These are phyloP conservation scores for Alternaria solani DNA, from an alignment of 2,329 filamentous ascomycete genomes.

Conservation along the genomic window DNA sequence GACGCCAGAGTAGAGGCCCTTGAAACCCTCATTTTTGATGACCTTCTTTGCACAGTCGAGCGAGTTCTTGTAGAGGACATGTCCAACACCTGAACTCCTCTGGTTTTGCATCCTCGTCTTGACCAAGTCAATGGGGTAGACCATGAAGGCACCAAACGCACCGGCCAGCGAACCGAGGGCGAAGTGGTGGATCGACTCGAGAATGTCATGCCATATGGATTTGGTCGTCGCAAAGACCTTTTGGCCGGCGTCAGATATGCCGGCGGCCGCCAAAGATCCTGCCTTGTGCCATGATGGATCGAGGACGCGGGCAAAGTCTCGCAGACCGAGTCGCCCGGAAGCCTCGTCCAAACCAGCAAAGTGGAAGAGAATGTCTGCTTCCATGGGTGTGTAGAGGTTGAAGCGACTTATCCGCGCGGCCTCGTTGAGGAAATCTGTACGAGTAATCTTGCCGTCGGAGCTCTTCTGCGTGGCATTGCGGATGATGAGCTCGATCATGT, in stretches of 20 bases:
- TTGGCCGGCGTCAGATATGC: conserved; percentile 55
- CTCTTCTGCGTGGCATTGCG: conserved; percentile 86
- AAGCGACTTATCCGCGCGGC: conserved; percentile 90
- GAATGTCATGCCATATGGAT: conserved; percentile 67
- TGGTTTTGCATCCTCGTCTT: conserved; percentile 99
- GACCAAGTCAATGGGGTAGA: conserved; percentile 97
- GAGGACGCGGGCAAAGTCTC: conserved; percentile 92
- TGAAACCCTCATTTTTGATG: conserved; percentile 87
- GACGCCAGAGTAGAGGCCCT: conserved; percentile 91
- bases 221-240: conserved; percentile 65
- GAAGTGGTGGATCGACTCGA: conserved; percentile 90
- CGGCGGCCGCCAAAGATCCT: conserved; percentile 60
- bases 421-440: conserved; percentile 93
- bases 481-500: conserved; percentile 92
- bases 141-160: conserved; percentile 98
- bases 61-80: conserved; percentile 95
- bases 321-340: conserved; percentile 80
- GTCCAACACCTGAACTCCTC: conserved; percentile 77
- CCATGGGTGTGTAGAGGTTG: conserved; percentile 97
- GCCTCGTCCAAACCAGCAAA: conserved; percentile 93
- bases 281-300: conserved; percentile 88
- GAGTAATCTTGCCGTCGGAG: conserved; percentile 88
- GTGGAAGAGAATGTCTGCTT: conserved; percentile 98
- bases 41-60: conserved; percentile 95
- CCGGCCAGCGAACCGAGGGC: conserved; percentile 86